Conservation (phyloP, 495 filamentous ascomycete species). For the Xylaria venustula region DNA sequence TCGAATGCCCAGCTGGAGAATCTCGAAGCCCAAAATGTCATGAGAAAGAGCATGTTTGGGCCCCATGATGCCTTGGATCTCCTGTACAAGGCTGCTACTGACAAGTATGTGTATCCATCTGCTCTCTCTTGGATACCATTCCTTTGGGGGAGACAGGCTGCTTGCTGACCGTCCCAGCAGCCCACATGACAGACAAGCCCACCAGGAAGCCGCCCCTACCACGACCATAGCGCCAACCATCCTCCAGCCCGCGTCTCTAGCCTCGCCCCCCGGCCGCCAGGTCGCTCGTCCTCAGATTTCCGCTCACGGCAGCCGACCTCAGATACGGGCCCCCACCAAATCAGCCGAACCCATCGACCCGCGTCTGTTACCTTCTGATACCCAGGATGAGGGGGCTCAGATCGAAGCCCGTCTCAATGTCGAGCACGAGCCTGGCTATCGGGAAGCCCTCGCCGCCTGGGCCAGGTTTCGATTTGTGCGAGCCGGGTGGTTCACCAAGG, state of each 20-base stretch:
- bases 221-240: conserved; percentile 18
- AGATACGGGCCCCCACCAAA: conserved; percentile 21
- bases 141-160: neutral
- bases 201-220: conserved; percentile 19
- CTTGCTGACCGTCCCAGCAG: conserved; percentile 25
- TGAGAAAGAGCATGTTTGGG: conserved; percentile 62
- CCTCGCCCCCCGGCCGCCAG: conserved; percentile 22
- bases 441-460: conserved; percentile 81
- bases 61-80: conserved; percentile 69
- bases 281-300: conserved; percentile 18
- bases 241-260: conserved; percentile 25
- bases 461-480: conserved; percentile 86
- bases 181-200: conserved; percentile 26
- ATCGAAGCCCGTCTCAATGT: conserved; percentile 35
- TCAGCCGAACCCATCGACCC: conserved; percentile 30
- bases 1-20: conserved; percentile 54
- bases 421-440: conserved; percentile 48
- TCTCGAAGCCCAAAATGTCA: conserved; percentile 60
- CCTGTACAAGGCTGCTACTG: conserved; percentile 66
- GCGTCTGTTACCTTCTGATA: conserved; percentile 22
- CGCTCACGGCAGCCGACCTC: conserved; percentile 16
- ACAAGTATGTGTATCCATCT: conserved; percentile 42
- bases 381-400: conserved; percentile 31
- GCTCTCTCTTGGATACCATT: conserved; percentile 8
- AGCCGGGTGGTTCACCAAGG: conserved; percentile 92